A percentile compares a stretch with the other conserved stretches of the same genome.
Conservation (phyloP, 1,284 basidiomycete species). For the Leccinum glutinopallens region DNA sequence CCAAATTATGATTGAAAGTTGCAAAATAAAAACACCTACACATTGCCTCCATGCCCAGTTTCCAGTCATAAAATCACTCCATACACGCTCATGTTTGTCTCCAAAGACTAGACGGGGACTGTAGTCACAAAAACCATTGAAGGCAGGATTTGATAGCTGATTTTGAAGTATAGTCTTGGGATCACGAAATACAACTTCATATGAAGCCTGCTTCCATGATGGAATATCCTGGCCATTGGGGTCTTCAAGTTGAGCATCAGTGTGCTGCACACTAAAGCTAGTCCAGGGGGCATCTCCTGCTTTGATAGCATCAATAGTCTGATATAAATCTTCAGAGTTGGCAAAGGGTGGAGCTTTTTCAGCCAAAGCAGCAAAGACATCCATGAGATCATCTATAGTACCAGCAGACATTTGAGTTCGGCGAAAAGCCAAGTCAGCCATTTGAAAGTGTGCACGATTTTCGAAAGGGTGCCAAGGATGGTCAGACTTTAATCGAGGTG, state of each 20-base stretch:
- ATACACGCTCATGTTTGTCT: neutral
- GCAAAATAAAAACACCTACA: neutral
- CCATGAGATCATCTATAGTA: neutral
- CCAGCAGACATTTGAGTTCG: neutral
- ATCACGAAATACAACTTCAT: neutral
- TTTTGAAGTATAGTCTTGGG: neutral
- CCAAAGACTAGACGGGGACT: neutral
- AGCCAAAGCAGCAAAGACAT: neutral
- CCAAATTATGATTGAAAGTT: neutral
- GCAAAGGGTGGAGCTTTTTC: neutral
- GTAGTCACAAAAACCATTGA: neutral
- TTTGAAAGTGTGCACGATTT: neutral
- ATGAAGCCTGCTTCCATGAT: conserved; percentile 1
- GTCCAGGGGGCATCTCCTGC: neutral
- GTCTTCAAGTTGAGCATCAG: neutral
- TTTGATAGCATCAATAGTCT: neutral
- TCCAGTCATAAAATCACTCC: conserved; percentile 4
- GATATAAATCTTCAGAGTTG: neutral
- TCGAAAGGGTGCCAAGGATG: neutral
- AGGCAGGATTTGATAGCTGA: conserved; percentile 2
- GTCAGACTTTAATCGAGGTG: neutral
- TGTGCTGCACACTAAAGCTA: conserved; percentile 1
- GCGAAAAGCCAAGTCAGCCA: neutral
- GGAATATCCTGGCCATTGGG: neutral
- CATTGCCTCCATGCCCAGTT: conserved; percentile 3